Evolutionary conservation across 352 stramenopile genomes (phyloP).

Genomic region (Paralagenidium karlingii): DNA sequence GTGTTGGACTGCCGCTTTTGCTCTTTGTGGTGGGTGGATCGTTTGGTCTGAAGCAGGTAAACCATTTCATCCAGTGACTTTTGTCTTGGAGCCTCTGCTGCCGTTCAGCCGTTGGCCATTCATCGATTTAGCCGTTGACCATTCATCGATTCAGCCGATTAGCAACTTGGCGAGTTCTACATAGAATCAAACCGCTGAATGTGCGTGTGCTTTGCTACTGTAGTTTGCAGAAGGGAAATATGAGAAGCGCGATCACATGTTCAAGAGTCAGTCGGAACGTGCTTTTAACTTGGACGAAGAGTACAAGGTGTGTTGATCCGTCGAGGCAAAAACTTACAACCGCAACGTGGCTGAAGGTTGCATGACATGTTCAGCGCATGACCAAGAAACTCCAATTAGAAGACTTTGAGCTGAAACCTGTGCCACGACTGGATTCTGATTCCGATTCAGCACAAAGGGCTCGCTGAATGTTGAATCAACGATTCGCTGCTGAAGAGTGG

Average conservation of each 20-base stretch:
- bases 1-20: slow-evolving; percentile 58
- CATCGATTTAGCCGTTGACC: neutral
- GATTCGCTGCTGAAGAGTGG: too few relatives aligned
- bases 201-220: neutral
- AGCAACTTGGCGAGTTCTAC: too few relatives aligned
- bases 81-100: neutral
- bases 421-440: slow-evolving; percentile 35
- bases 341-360: neutral
- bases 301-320: slow-evolving; percentile 37
- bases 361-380: slow-evolving; percentile 39
- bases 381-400: slow-evolving; percentile 69
- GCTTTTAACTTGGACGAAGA: slow-evolving; percentile 79
- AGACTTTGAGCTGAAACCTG: slow-evolving; percentile 79
- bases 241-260: slow-evolving; percentile 58
- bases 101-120: neutral
- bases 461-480: too few relatives aligned
- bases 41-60: slow-evolving; percentile 54
- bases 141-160: neutral
- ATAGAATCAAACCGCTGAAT: too few relatives aligned
- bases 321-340: neutral
- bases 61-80: neutral
- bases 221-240: slow-evolving; percentile 79
- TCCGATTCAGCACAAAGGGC: too few relatives aligned
- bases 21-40: slow-evolving; percentile 77
- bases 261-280: slow-evolving; percentile 75